Evolutionary conservation across 768 basidiomycete species (phyloP).

Genomic region (Calocybe cyanea): DNA sequence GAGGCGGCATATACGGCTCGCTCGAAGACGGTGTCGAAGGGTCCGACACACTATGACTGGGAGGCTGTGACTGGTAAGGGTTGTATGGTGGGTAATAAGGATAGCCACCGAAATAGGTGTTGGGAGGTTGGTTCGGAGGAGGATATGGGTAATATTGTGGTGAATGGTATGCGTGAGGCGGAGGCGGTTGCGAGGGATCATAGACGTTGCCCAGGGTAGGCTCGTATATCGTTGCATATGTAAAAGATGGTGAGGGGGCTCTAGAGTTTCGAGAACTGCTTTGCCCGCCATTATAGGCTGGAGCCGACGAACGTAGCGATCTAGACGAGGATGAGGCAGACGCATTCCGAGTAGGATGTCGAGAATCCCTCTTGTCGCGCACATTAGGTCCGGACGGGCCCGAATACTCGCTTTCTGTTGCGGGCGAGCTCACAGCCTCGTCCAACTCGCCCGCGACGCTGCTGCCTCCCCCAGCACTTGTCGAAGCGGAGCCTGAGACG

Average conservation of each 20-base stretch:
- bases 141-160: conserved; percentile 51
- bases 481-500: conserved; percentile 62
- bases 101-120: conserved; percentile 37
- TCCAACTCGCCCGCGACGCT: conserved; percentile 66
- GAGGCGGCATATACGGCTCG: conserved; percentile 26
- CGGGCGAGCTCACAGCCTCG: conserved; percentile 65
- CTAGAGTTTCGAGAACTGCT: conserved; percentile 68
- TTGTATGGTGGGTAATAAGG: conserved; percentile 37
- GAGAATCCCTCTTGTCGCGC: conserved; percentile 54
- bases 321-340: conserved; percentile 59
- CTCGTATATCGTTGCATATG: conserved; percentile 72
- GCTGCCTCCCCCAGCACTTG: conserved; percentile 42
- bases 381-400: conserved; percentile 42
- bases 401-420: conserved; percentile 84
- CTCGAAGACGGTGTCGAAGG: conserved; percentile 24
- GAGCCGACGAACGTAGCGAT: conserved; percentile 52
- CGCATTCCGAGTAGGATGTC: conserved; percentile 37
- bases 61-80: conserved; percentile 33
- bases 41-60: conserved; percentile 29
- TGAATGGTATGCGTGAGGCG: conserved; percentile 39
- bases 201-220: conserved; percentile 44
- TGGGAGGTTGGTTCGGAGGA: conserved; percentile 38
- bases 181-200: conserved; percentile 43
- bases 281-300: conserved; percentile 47
- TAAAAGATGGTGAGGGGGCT: conserved; percentile 74